Evolutionary conservation across 2,329 filamentous ascomycete genomes (phyloP).

Genomic region (Akanthomyces lecanii): DNA sequence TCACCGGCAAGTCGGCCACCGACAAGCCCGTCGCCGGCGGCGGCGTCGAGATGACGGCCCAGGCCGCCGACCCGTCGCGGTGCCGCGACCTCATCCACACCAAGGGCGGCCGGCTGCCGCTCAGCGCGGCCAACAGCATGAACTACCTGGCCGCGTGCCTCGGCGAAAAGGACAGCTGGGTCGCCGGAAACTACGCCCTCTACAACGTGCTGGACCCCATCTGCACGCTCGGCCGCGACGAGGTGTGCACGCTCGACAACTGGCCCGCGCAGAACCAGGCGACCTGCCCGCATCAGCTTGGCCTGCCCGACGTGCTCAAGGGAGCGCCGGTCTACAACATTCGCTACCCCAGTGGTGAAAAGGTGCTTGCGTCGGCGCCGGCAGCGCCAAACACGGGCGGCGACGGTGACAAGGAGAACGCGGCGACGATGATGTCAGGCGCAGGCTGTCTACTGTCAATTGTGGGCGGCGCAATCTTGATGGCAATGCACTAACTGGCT

Average conservation of each 20-base stretch:
- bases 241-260: constrained; percentile 40
- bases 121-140: constrained; percentile 49
- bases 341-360: constrained; percentile 41
- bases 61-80: constrained; percentile 39
- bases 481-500: not conserved
- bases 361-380: constrained; percentile 30
- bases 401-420: not conserved
- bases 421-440: not conserved
- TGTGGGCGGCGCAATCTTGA: not conserved
- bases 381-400: not conserved
- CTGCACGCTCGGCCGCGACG: constrained; percentile 44
- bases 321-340: constrained; percentile 44
- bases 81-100: constrained; percentile 48
- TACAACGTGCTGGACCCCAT: constrained; percentile 49
- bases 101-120: constrained; percentile 34
- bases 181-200: constrained; percentile 43
- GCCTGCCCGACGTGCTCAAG: constrained; percentile 32
- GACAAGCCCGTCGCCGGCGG: constrained; percentile 45
- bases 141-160: constrained; percentile 48
- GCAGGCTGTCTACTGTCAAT: not conserved
- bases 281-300: constrained; percentile 39
- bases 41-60: constrained; percentile 43
- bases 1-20: constrained; percentile 43
- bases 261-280: constrained; percentile 43
- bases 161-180: constrained; percentile 38